Percentiles rank a stretch among this genome's conserved stretches.
phyloP scores from a whole-genome alignment of 2,329 filamentous ascomycete species.

The Alternaria metachromatica region DNA sequence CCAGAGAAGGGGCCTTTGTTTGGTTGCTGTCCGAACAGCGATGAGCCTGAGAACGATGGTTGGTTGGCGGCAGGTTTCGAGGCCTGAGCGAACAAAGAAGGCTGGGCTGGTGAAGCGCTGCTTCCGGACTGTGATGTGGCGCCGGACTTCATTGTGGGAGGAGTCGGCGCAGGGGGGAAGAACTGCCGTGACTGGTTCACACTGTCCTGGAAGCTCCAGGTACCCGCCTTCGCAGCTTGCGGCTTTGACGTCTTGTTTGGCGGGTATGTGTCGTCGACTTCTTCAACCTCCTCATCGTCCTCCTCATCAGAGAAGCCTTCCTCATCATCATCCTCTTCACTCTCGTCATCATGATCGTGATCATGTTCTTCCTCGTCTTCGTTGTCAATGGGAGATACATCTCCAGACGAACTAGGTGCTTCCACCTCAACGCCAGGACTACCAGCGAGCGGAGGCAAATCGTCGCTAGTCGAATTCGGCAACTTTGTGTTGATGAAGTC shows the following conservation, averaged over 20 bases:
- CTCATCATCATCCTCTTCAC: constrained; percentile 48
- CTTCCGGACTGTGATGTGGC: constrained; percentile 31
- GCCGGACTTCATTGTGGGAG: constrained; percentile 36
- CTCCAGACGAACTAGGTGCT: constrained; percentile 43
- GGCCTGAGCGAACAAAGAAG: constrained; percentile 25
- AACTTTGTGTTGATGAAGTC: constrained; percentile 40
- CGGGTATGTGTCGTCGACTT: constrained; percentile 50
- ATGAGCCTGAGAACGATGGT: constrained; percentile 13
- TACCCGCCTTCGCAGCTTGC: constrained; percentile 15
- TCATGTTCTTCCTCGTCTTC: constrained; percentile 39
- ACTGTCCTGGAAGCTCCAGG: constrained; percentile 30
- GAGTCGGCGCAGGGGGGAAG: constrained; percentile 42
- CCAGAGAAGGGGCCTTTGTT: constrained; percentile 18
- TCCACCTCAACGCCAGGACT: constrained; percentile 56
- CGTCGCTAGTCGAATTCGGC: constrained; percentile 45
- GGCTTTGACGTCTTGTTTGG: constrained; percentile 25
- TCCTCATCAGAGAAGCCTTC: constrained; percentile 51
- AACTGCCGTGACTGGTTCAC: constrained; percentile 31
- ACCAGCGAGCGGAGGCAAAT: constrained; percentile 54
- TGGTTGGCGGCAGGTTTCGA: constrained; percentile 14
- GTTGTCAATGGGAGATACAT: constrained; percentile 41
- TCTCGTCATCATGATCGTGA: constrained; percentile 46
- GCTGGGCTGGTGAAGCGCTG: constrained; percentile 25
- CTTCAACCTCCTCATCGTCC: constrained; percentile 50
- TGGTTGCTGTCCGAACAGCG: constrained; percentile 27